phyloP scores from a whole-genome alignment of 768 basidiomycete species.

The Tricholoma hemisulphureum region DNA sequence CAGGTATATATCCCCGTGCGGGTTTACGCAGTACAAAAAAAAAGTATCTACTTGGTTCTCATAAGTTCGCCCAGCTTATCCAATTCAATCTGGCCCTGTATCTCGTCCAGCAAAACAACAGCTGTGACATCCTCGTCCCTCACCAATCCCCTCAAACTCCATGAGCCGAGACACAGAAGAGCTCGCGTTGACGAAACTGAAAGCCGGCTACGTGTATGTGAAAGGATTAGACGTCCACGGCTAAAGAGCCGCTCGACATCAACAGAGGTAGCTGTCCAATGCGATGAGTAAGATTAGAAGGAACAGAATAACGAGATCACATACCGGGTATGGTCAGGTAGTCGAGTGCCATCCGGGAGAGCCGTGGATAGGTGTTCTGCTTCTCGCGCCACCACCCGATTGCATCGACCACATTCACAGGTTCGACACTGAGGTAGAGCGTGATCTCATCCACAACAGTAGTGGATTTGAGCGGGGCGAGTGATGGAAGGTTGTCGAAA shows the following conservation, averaged over 20 bases:
- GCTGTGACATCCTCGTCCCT: constrained; percentile 1
- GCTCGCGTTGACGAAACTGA: constrained; percentile 16
- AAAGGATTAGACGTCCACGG: too few relatives aligned
- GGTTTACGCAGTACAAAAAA: background rate
- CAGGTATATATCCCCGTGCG: too few relatives aligned
- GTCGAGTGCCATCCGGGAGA: constrained; percentile 29
- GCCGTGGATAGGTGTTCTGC: constrained; percentile 13
- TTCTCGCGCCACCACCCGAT: constrained; percentile 23
- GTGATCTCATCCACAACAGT: too few relatives aligned
- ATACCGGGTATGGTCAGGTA: too few relatives aligned
- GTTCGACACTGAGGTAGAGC: too few relatives aligned
- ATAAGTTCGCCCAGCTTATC: background rate
- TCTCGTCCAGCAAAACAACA: background rate
- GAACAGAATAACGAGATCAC: constrained; percentile 21
- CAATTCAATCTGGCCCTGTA: too few relatives aligned
- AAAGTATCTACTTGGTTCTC: background rate
- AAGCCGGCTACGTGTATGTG: too few relatives aligned
- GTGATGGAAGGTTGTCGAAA: constrained; percentile 19
- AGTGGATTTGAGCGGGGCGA: background rate
- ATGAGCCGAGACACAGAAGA: constrained; percentile 22
- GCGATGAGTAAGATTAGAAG: constrained; percentile 18
- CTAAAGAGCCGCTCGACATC: too few relatives aligned
- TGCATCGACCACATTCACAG: constrained; percentile 15
- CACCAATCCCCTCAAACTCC: constrained; percentile 12
- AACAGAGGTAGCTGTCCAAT: too few relatives aligned